Evolutionary conservation across 805 yeast genomes (phyloP).

Genomic region (Wickerhamiella domercqiae): DNA sequence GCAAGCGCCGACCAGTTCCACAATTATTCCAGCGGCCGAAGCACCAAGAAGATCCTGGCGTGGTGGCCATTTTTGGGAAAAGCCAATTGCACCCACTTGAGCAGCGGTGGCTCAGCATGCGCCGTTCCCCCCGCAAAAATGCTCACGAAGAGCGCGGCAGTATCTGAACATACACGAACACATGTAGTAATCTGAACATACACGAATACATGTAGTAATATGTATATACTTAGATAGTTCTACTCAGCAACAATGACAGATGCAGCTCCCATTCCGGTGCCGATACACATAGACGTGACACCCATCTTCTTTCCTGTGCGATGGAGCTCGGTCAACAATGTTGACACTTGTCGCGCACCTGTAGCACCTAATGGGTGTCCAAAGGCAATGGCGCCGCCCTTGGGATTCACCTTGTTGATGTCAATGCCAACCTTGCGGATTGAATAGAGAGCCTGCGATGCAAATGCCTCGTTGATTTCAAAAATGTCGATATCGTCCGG

Average conservation of each 20-base stretch:
- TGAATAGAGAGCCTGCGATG: slow-evolving; percentile 80
- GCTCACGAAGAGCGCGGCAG: no score
- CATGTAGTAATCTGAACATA: no score
- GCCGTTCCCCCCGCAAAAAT: not conserved
- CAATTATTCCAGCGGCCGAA: no score
- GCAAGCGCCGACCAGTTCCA: no score
- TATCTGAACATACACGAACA: no score
- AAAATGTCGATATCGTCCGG: slow-evolving; percentile 55
- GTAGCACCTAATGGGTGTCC: slow-evolving; percentile 91
- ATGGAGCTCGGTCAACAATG: slow-evolving; percentile 65
- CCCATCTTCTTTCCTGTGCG: slow-evolving; percentile 60
- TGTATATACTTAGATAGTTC: not conserved
- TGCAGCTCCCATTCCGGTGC: slow-evolving; percentile 99
- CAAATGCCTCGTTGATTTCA: slow-evolving; percentile 94
- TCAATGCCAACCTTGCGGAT: slow-evolving; percentile 54
- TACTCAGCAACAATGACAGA: slow-evolving; percentile 70
- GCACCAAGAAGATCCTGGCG: not conserved
- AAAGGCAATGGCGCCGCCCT: slow-evolving; percentile 93
- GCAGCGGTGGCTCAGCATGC: not conserved
- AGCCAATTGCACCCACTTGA: not conserved
- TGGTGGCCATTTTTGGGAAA: not conserved
- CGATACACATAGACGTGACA: slow-evolving; percentile 91
- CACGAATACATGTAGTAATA: not conserved
- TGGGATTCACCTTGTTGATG: slow-evolving; percentile 58
- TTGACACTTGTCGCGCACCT: slow-evolving; percentile 87